phyloP scores from a whole-genome alignment of 148 eudicot genomes.

The Pouteria glomerata region DNA sequence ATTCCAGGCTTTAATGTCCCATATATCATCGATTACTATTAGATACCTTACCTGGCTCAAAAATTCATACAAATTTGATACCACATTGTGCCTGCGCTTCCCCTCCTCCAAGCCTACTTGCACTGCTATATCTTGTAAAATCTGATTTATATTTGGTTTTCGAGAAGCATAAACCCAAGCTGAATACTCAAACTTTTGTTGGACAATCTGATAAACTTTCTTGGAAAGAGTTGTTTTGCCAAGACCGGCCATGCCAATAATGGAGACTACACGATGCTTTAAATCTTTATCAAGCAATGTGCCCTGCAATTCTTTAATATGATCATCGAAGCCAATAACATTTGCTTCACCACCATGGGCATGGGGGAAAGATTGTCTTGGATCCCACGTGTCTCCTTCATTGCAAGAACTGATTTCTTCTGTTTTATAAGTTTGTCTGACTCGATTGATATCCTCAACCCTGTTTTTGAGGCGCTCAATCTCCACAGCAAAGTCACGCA shows the following conservation, averaged over 20 bases:
- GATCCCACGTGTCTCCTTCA: too few relatives aligned
- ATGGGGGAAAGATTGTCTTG: too few relatives aligned
- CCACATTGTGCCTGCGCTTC: not conserved
- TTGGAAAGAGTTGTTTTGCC: conserved; percentile 4
- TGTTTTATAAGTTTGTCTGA: too few relatives aligned
- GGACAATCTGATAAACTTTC: not conserved
- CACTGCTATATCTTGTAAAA: conserved; percentile 10
- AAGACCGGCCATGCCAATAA: too few relatives aligned
- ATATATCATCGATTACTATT: conserved; percentile 14
- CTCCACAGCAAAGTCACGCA: too few relatives aligned
- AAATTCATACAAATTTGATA: not conserved
- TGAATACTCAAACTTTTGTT: not conserved
- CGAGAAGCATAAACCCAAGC: conserved; percentile 8
- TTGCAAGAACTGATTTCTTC: not conserved
- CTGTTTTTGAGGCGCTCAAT: not conserved
- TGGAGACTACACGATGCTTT: too few relatives aligned
- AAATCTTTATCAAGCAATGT: not conserved
- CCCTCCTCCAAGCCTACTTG: conserved; percentile 11
- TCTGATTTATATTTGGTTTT: not conserved
- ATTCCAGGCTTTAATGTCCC: conserved; percentile 1
- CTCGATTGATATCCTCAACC: too few relatives aligned
- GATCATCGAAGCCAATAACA: conserved; percentile 5
- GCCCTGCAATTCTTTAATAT: not conserved
- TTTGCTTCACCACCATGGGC: not conserved
- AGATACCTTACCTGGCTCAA: conserved; percentile 2